A percentile compares a stretch with the other conserved stretches of the same genome.
Evolutionary conservation across 2,329 filamentous ascomycete genomes (phyloP).

Genomic region (Phialocephala sp.): DNA sequence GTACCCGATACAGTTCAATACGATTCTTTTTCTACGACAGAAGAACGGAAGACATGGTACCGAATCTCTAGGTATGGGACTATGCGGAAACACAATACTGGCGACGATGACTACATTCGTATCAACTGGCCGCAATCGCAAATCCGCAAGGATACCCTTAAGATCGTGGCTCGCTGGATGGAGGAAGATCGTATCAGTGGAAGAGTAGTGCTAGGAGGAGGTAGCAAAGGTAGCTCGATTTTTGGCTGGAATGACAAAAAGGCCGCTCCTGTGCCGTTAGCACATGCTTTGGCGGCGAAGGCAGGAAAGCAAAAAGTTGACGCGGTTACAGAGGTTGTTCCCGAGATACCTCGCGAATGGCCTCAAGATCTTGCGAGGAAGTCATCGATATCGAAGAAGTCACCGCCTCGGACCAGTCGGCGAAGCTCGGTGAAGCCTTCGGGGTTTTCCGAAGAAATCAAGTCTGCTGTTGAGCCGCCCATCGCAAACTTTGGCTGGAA

Average conservation of each 20-base stretch:
- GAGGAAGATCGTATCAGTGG: slow-evolving; percentile 66
- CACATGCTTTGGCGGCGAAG: slow-evolving; percentile 35
- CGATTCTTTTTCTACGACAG: slow-evolving; percentile 59
- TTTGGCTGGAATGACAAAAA: slow-evolving; percentile 66
- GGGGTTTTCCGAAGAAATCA: slow-evolving; percentile 17
- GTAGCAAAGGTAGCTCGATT: slow-evolving; percentile 54
- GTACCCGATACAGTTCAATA: slow-evolving; percentile 38
- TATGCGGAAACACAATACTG: slow-evolving; percentile 59
- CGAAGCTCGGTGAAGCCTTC: slow-evolving; percentile 32
- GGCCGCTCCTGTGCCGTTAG: slow-evolving; percentile 55
- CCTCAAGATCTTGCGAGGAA: slow-evolving; percentile 34
- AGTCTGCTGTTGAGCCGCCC: slow-evolving; percentile 17
- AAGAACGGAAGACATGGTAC: slow-evolving; percentile 69
- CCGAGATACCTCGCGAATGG: slow-evolving; percentile 39
- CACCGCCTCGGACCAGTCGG: slow-evolving; percentile 30
- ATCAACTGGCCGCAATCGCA: slow-evolving; percentile 63
- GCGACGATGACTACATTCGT: slow-evolving; percentile 64
- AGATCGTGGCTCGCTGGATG: slow-evolving; percentile 69
- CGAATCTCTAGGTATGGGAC: slow-evolving; percentile 66
- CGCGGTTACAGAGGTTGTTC: slow-evolving; percentile 14
- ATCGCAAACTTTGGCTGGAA: slow-evolving; percentile 38
- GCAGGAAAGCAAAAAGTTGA: slow-evolving; percentile 29
- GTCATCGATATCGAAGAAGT: slow-evolving; percentile 30
- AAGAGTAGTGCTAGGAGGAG: slow-evolving; percentile 52
- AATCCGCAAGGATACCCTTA: slow-evolving; percentile 58